Percentiles rank a stretch among this genome's conserved stretches.
Conservation (phyloP, 495 filamentous ascomycete genomes). For the Xylaria longipes region DNA sequence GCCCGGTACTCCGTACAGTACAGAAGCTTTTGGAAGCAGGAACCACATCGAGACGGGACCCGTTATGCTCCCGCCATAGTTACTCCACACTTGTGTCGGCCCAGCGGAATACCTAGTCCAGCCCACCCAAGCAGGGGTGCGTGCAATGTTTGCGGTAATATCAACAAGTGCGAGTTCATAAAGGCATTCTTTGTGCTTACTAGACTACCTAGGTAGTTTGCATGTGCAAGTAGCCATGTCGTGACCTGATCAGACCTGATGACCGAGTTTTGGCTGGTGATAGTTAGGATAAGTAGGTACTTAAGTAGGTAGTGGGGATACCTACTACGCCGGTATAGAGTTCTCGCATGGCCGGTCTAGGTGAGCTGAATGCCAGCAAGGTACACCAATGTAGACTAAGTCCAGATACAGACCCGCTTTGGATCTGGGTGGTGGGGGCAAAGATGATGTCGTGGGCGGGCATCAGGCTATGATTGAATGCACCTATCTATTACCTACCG, state of each 20-base stretch:
- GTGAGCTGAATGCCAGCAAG: background rate
- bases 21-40: background rate
- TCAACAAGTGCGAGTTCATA: background rate
- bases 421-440: conserved; percentile 9
- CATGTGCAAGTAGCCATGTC: too few relatives aligned
- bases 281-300: too few relatives aligned
- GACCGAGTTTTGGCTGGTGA: too few relatives aligned
- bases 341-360: background rate
- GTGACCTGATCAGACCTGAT: too few relatives aligned
- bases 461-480: background rate
- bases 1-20: background rate
- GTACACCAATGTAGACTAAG: background rate
- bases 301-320: too few relatives aligned
- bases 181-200: background rate
- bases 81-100: background rate
- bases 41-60: background rate
- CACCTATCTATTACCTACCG: background rate
- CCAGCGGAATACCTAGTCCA: background rate
- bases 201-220: too few relatives aligned
- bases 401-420: background rate
- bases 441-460: conserved; percentile 19
- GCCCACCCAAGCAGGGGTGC: background rate
- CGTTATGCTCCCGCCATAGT: background rate
- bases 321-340: background rate
- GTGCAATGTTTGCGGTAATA: background rate